Percentiles rank a stretch among this genome's conserved stretches.
phyloP scores from a whole-genome alignment of 2,329 filamentous ascomycete species.

The Stagonosporopsis cucurbitacearum region DNA sequence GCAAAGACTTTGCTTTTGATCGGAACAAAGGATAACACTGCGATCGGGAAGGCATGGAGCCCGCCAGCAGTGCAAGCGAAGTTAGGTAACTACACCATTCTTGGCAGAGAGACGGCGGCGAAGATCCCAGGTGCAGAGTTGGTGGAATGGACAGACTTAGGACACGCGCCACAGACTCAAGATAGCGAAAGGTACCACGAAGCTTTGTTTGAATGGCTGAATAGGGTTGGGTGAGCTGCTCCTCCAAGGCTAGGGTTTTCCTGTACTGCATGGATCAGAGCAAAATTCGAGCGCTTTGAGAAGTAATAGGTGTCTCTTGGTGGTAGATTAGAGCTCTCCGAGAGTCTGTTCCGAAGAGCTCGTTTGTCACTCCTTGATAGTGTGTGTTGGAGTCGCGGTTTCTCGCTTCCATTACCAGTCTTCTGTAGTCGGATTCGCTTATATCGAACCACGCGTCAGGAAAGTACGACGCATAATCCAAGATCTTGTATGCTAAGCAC shows the following conservation, averaged over 20 bases:
- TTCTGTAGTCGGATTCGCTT: slow-evolving; percentile 5
- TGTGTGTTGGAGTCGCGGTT: not conserved
- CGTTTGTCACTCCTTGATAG: not conserved
- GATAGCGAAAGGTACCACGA: slow-evolving; percentile 56
- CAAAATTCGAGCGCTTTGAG: not conserved
- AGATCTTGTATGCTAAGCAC: not conserved
- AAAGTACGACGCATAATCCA: slow-evolving; percentile 2
- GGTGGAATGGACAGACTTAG: slow-evolving; percentile 57
- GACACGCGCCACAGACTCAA: slow-evolving; percentile 63
- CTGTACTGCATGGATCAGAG: not conserved
- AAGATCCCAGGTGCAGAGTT: slow-evolving; percentile 55
- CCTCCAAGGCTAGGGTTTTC: not conserved
- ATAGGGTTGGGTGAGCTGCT: not conserved
- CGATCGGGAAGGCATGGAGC: slow-evolving; percentile 61
- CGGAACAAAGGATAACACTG: slow-evolving; percentile 61
- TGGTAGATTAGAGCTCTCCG: too few species aligned
- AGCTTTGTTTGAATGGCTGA: slow-evolving; percentile 57
- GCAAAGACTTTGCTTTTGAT: slow-evolving; percentile 58
- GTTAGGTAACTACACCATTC: slow-evolving; percentile 58
- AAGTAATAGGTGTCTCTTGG: not conserved
- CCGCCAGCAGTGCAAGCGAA: slow-evolving; percentile 30
- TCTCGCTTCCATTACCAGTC: slow-evolving; percentile 1
- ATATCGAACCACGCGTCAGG: slow-evolving; percentile 1
- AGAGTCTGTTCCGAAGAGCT: not conserved
- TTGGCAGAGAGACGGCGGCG: slow-evolving; percentile 56